These are phyloP conservation scores for Rhizophora mangle DNA, from an alignment of 345 rosid species.

Conservation along the genomic window DNA sequence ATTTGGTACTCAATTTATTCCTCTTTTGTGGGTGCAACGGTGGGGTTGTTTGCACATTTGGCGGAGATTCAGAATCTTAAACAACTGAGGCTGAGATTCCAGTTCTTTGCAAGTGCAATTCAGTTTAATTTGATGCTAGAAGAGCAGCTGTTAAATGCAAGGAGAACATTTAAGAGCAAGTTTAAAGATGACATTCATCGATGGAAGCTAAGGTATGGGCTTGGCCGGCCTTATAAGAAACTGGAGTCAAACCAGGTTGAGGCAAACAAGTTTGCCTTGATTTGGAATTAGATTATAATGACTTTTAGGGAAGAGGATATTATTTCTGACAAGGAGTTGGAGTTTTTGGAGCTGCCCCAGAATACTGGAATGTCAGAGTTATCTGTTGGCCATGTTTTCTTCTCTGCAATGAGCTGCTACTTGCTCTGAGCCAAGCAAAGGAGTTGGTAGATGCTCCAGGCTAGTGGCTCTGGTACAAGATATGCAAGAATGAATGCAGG, in stretches of 20 bases:
- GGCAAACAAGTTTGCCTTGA: slow-evolving; percentile 87
- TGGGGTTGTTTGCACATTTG: slow-evolving; percentile 84
- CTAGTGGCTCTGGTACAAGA: slow-evolving; percentile 93
- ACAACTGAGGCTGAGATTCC: slow-evolving; percentile 88
- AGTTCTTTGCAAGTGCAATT: slow-evolving; percentile 95
- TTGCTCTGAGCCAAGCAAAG: slow-evolving; percentile 92
- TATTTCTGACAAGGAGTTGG: slow-evolving; percentile 81
- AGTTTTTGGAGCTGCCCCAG: slow-evolving; percentile 81
- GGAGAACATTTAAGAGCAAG: slow-evolving; percentile 72
- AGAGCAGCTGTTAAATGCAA: slow-evolving; percentile 79
- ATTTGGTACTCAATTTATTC: slow-evolving; percentile 93
- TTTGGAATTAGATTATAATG: slow-evolving; percentile 88
- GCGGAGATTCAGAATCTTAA: slow-evolving; percentile 91
- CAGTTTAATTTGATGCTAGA: slow-evolving; percentile 97
- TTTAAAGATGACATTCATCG: slow-evolving; percentile 75
- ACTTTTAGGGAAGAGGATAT: slow-evolving; percentile 97
- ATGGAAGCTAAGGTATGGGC: slow-evolving; percentile 87
- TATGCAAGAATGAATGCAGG: slow-evolving; percentile 80
- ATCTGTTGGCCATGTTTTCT: slow-evolving; percentile 95
- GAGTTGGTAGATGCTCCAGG: slow-evolving; percentile 92
- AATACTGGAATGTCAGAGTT: slow-evolving; percentile 90
- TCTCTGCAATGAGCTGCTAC: slow-evolving; percentile 89
- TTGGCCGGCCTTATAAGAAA: slow-evolving; percentile 86
- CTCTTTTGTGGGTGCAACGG: slow-evolving; percentile 77
- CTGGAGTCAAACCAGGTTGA: slow-evolving; percentile 92